phyloP scores from a whole-genome alignment of 2,329 filamentous ascomycete genomes.

The Ophiostoma australiae region DNA sequence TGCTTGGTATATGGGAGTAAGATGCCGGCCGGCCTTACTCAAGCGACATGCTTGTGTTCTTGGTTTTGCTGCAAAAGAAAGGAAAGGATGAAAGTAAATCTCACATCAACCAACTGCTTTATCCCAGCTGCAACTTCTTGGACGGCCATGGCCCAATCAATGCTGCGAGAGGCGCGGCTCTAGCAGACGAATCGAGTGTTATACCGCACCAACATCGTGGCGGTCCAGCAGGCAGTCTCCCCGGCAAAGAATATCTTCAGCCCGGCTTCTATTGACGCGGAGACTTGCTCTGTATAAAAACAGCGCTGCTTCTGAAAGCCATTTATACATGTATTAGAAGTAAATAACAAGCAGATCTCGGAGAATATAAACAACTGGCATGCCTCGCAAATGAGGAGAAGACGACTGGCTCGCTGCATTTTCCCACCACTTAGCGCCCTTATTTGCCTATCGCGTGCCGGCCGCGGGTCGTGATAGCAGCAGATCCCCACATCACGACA shows the following conservation, averaged over 20 bases:
- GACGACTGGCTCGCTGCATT: not conserved
- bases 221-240: not conserved
- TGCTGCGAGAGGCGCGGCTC: not conserved
- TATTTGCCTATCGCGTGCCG: conserved; percentile 17
- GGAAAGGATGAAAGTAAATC: not conserved
- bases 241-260: not conserved
- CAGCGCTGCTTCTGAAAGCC: too few species aligned
- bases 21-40: not conserved
- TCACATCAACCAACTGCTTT: not conserved
- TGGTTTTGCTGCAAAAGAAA: not conserved
- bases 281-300: too few species aligned
- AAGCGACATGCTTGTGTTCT: not conserved
- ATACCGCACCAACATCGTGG: not conserved
- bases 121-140: not conserved
- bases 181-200: not conserved
- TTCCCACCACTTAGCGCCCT: conserved; percentile 12
- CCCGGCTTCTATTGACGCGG: not conserved
- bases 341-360: not conserved
- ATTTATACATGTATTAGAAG: too few species aligned
- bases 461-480: not conserved
- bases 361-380: not conserved
- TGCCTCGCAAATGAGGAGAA: not conserved
- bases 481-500: conserved; percentile 3
- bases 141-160: not conserved
- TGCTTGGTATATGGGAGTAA: not conserved